phyloP scores from a whole-genome alignment of 352 stramenopile genomes.

The Globisporangium spinosum region DNA sequence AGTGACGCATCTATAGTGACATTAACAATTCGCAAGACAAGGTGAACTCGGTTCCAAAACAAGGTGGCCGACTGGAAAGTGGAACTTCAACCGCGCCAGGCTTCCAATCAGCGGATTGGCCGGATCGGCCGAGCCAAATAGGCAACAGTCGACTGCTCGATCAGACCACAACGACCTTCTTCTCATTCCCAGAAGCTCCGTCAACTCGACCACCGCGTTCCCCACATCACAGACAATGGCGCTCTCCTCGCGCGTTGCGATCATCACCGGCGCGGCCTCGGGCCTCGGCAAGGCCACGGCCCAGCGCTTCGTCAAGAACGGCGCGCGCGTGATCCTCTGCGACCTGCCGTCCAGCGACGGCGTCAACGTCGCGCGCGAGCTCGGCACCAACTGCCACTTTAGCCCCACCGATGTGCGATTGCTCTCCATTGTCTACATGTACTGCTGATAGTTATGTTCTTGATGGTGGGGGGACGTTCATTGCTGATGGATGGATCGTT shows the following conservation, averaged over 20 bases:
- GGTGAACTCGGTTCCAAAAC: neutral
- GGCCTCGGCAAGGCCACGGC: conserved; percentile 92
- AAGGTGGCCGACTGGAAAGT: neutral
- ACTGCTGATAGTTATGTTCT: neutral
- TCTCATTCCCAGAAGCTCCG: neutral
- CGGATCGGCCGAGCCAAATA: neutral
- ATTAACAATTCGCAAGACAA: neutral
- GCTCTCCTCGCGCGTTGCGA: conserved; percentile 63
- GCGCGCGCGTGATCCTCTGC: conserved; percentile 90
- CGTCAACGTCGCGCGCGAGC: conserved; percentile 67
- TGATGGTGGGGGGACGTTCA: neutral
- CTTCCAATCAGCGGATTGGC: conserved; percentile 14
- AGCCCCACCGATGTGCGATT: conserved; percentile 66
- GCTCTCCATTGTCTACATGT: neutral
- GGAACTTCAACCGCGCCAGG: conserved; percentile 1
- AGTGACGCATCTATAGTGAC: conserved; percentile 3
- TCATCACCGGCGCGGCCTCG: conserved; percentile 92
- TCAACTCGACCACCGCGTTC: neutral
- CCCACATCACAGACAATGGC: conserved; percentile 30
- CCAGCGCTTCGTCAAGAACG: conserved; percentile 85
- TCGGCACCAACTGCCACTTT: conserved; percentile 80
- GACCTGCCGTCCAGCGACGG: conserved; percentile 88
- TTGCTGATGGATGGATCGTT: conserved; percentile 2
- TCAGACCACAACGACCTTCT: neutral
- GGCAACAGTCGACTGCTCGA: neutral